Evolutionary conservation across 1,139 yeast genomes (phyloP), one percentile per base, ranked within the genome.

Genomic region (Pichia sp.): DNA sequence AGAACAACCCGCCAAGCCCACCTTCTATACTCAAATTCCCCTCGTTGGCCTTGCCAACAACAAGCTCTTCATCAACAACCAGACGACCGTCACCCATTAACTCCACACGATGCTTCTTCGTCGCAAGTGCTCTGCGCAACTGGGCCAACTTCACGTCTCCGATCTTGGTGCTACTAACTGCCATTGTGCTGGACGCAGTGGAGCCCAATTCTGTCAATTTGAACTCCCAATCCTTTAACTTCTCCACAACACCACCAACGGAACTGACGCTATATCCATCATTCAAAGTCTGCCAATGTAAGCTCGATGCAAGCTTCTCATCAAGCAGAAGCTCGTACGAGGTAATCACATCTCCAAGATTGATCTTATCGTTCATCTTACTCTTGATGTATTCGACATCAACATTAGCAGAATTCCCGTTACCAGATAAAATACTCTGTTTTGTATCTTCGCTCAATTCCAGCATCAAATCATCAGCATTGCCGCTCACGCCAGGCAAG

Each of bases 1-100:
- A 91, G 71, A 89, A 93, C 56, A 89, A 79, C 2, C 80, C 80
- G 6, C 92, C 85, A 10, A 87, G 7, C 4, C 53, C 52, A 4
- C 99, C 99, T 63, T 93, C 97, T 30, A 95, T 84, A 8, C 86
- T 75, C 24, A 95, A 80, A 65, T 87, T 87, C 45, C 97, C 96
- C 50, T 91, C 91, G 9, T 82, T 80, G 3, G 87, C 77, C 68
- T 93, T 92, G 56, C 90, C 75, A 8, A 93, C 82, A 1, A 92
- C 85, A 30, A 93, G 80, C 54, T 74, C 75, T 57, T 87, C 88
- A 64, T 92, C 92, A 43, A 95, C 87, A 8, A 92, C 96, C 52
- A 93, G 73, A 0, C 92, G 84, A 67, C 98, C 99, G 67, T 91
- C 97, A 55, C 97, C 95, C 66, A 87, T 84, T 68, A 93, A 90